These are phyloP conservation scores for Monilinia polystroma DNA, from an alignment of 2,329 filamentous ascomycete species.

Conservation along the genomic window DNA sequence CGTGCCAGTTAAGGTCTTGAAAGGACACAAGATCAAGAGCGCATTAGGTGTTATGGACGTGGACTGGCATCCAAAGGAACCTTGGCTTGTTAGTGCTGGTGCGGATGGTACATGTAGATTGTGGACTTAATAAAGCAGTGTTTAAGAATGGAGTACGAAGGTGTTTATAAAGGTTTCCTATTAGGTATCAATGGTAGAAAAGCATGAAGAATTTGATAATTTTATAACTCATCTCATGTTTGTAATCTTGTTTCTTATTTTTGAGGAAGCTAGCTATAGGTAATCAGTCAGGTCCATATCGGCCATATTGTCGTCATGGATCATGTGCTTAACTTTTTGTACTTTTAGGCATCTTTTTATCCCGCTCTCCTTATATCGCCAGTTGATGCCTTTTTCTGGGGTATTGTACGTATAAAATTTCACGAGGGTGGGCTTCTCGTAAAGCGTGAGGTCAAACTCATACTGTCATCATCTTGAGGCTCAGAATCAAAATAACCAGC, in stretches of 20 bases:
- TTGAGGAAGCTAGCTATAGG: neutral
- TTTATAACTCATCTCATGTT: neutral
- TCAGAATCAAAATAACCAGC: neutral
- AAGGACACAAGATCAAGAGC: conserved; percentile 82
- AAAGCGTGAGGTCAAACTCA: neutral
- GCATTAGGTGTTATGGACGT: conserved; percentile 89
- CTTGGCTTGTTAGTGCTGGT: conserved; percentile 92
- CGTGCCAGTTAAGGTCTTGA: conserved; percentile 90
- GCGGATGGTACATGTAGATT: conserved; percentile 90
- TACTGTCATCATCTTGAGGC: neutral
- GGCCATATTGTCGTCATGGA: neutral
- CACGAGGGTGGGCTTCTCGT: neutral
- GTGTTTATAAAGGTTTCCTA: conserved; percentile 19
- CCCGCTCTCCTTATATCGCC: neutral
- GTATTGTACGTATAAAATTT: neutral
- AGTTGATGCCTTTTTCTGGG: neutral
- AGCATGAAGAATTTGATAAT: conserved; percentile 21
- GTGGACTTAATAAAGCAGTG: conserved; percentile 63
- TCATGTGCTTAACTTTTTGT: neutral
- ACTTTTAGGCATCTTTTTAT: neutral
- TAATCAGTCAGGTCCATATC: neutral
- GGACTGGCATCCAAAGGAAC: conserved; percentile 92
- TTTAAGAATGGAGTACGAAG: conserved; percentile 20
- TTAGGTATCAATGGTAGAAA: conserved; percentile 23
- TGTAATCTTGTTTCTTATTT: neutral